Base-by-base conservation (phyloP, 371 early-diverging fungal genomes). In the Syncephalastrum sp. region DNA sequence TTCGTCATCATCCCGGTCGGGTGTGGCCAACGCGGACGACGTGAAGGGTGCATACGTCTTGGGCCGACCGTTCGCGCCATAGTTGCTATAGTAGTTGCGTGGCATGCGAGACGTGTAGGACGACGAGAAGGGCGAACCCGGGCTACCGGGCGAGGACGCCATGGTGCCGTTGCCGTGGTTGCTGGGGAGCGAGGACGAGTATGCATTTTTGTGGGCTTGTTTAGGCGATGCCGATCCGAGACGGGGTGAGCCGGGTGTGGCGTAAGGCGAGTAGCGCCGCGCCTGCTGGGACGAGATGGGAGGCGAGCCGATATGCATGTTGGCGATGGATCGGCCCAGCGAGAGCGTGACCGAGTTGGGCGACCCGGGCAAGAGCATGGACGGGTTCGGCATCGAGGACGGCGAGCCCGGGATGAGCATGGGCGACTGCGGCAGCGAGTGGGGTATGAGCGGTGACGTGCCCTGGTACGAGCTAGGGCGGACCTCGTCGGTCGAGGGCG, bases 191-290 rank as follows among this genome's bases (percentile, higher is more conserved):
- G 61, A 61, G 4, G 61, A 55, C 6, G 61, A 61, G 38, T 61
- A 61, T 3, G 53, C 59, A 16, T 47, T 50, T 3, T 50, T 47
- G 29, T 59, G 53, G 5, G 45, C 42, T 47, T 57, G 56, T 48
- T 62, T 62, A 16, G 65, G 54, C 43, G 61, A 61, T 13, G 69
- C 64, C 19, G 61, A 54, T 3, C 60, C 56, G 5, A 63, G 38
- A 17, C 69, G 53, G 14, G 72, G 68, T 16, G 68, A 64, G 23
- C 55, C 42, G 46, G 64, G 49, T 13, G 47, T 46, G 15, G 52
- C 58, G 54, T 70, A 70, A 14, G 74, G 70, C 13, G 74, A 68
- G 56, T 62, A 70, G 15, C 69, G 60, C 44, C 69, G 57, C 41
- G 48, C 54, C 56, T 63, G 65, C 16, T 50, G 60, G 13, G 56